Evolutionary conservation across 345 rosid species (phyloP).

Genomic region (Chamaenerion angustifolium): DNA sequence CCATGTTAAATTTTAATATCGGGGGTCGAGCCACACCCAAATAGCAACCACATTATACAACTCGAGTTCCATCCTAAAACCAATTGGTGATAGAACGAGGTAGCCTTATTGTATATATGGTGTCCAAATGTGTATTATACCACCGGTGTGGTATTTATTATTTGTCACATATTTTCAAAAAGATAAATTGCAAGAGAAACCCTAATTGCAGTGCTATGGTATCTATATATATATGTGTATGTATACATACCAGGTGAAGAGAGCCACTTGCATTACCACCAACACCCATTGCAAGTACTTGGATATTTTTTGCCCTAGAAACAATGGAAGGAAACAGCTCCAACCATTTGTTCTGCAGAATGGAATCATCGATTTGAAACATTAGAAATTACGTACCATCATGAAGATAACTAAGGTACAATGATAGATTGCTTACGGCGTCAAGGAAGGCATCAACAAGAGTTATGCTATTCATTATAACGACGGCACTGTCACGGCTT

Average conservation of each 20-base stretch:
- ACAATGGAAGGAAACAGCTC: slow-evolving; percentile 88
- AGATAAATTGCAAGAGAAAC: neutral
- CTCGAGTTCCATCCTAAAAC: no score
- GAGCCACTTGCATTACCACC: slow-evolving; percentile 58
- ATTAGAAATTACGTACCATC: no score
- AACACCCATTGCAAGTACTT: slow-evolving; percentile 44
- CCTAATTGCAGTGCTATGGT: neutral
- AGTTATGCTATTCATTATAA: slow-evolving; percentile 82
- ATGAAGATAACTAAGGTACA: neutral
- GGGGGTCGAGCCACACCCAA: no score
- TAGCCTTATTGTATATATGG: no score
- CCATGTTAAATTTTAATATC: no score
- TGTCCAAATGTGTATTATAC: no score
- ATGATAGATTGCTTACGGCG: slow-evolving; percentile 33
- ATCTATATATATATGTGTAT: no score
- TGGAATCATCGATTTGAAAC: neutral
- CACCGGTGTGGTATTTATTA: no score
- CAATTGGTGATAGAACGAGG: no score
- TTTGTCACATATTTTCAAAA: no score
- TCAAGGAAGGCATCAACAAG: slow-evolving; percentile 71
- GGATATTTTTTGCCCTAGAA: slow-evolving; percentile 72
- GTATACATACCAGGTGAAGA: slow-evolving; percentile 50
- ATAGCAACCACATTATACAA: no score
- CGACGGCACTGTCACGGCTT: slow-evolving; percentile 49
- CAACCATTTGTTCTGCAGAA: slow-evolving; percentile 63